Base-by-base conservation (phyloP, 345 rosid species). In the Bruguiera parviflora region DNA sequence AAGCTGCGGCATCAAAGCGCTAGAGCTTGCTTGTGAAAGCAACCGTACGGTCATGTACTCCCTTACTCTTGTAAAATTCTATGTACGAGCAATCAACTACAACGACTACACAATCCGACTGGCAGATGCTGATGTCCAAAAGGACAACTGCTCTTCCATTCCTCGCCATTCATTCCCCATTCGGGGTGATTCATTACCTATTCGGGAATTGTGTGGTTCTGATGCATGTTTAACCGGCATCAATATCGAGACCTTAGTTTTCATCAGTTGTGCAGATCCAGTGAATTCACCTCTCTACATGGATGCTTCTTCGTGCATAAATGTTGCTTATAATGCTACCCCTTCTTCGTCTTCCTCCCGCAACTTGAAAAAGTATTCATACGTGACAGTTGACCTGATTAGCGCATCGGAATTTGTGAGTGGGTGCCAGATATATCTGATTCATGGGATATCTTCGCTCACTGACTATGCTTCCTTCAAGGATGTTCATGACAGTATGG, bases 31-130 rank as follows among this genome's bases (percentile, higher is more conserved):
- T 3, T 71, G 75, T 15, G 58, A 71, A 47, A n/a, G 57, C n/a
- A 63, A 43, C 28, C 46, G 15, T 6, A 21, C 68, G 5, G 18
- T 47, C 0, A 0, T 64, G 16, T 43, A 25, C 56, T 53, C 8
- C 57, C 15, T 20, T 8, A 2, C 25, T 37, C 13, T 28, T 13
- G 46, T 27, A 3, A 71, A 55, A 24, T 71, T 55, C 24, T 20
- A 55, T n/a, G 75, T 71, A 1, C 39, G 29, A 46, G n/a, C 32
- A 15, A 71, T 71, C 68, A 71, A 71, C 64, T 71, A 71, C 56
- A 2, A 39, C 16, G 46, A 64, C 56, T 57, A 22, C 11, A 71
- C 63, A 0, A 57, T 71, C 31, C 21, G 75, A 46, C 20, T 71
- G 3, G 63, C 49, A 6, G 57, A 64, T 64, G 10, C 75, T 3